A percentile compares a stretch with the other conserved stretches of the same genome.
These are phyloP conservation scores for Shiraia sp. DNA, from an alignment of 2,329 filamentous ascomycete species.

Conservation along the genomic window DNA sequence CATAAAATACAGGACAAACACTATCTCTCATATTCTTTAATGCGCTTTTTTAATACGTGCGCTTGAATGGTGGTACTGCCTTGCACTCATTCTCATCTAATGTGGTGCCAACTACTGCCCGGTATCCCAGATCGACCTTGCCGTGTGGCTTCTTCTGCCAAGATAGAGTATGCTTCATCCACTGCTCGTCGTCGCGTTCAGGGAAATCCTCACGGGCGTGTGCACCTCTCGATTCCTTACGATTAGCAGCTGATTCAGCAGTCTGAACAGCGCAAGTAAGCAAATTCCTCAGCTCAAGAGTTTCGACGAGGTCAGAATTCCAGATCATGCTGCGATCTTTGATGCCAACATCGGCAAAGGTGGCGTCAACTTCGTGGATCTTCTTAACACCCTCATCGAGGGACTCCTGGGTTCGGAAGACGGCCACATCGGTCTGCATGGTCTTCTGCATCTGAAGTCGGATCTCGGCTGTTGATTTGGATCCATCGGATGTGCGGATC, in stretches of 20 bases:
- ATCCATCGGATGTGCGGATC: conserved; percentile 79
- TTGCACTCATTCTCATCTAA: conserved; percentile 97
- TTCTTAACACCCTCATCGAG: conserved; percentile 90
- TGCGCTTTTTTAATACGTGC: conserved; percentile 70
- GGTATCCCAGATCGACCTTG: conserved; percentile 83
- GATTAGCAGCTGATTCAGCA: conserved; percentile 83
- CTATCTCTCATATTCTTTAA: conserved; percentile 3
- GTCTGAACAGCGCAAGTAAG: conserved; percentile 98
- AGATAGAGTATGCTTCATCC: conserved; percentile 99
- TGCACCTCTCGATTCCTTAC: conserved; percentile 96
- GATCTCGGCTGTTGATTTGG: conserved; percentile 86
- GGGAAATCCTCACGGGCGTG: conserved; percentile 97
- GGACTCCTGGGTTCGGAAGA: conserved; percentile 93
- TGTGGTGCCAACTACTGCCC: conserved; percentile 78
- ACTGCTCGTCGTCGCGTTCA: conserved; percentile 91
- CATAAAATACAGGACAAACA: conserved; percentile 39
- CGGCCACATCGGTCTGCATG: conserved; percentile 96
- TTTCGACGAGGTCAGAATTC: conserved; percentile 97
- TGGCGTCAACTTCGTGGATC: conserved; percentile 81
- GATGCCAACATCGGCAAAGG: conserved; percentile 82
- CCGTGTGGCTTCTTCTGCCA: conserved; percentile 94
- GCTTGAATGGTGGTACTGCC: conserved; percentile 94
- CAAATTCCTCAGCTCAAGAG: conserved; percentile 91
- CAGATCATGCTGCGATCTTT: conserved; percentile 99
- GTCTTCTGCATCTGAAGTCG: conserved; percentile 94